These are phyloP conservation scores for Cladosporium halotolerans DNA, from an alignment of 2,329 filamentous ascomycete species.

Conservation along the genomic window DNA sequence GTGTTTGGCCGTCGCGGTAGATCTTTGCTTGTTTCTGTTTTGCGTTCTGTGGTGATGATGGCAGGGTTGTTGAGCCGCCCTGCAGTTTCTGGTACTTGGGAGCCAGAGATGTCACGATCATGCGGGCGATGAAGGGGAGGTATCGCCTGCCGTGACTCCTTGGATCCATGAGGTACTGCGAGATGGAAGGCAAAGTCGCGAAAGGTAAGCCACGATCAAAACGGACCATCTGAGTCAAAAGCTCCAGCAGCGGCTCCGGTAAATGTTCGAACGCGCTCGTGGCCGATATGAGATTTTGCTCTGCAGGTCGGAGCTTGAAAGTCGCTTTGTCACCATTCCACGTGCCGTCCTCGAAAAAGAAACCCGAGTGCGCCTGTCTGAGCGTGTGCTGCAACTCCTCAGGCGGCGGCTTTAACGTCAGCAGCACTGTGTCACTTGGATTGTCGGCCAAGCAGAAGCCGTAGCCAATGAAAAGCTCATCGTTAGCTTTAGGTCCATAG, in stretches of 20 bases:
- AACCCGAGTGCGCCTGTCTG: slow-evolving; percentile 26
- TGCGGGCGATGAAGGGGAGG: slow-evolving; percentile 28
- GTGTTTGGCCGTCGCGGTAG: slow-evolving; percentile 38
- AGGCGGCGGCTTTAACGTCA: slow-evolving; percentile 37
- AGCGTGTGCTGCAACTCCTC: slow-evolving; percentile 30
- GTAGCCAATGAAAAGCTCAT: slow-evolving; percentile 48
- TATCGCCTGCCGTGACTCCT: slow-evolving; percentile 24
- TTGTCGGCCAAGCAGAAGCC: slow-evolving; percentile 46
- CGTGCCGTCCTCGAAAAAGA: slow-evolving; percentile 25
- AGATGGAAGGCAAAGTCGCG: slow-evolving; percentile 15
- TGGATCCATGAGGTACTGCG: slow-evolving; percentile 21
- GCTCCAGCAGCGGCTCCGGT: slow-evolving; percentile 29
- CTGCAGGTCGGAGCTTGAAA: slow-evolving; percentile 28
- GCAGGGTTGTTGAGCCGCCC: slow-evolving; percentile 18
- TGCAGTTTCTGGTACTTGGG: slow-evolving; percentile 30
- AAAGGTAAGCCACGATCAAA: slow-evolving; percentile 29
- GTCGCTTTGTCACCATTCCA: slow-evolving; percentile 33
- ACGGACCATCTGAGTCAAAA: slow-evolving; percentile 31
- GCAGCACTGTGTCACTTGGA: slow-evolving; percentile 40
- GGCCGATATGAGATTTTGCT: slow-evolving; percentile 9
- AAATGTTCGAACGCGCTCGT: slow-evolving; percentile 21
- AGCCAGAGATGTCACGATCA: slow-evolving; percentile 29
- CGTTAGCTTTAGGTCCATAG: slow-evolving; percentile 48
- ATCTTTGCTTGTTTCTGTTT: slow-evolving; percentile 38
- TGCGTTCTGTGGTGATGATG: slow-evolving; percentile 27